Evolutionary conservation across 257 asterid species (phyloP), one percentile per base, ranked within the genome.

Genomic region (Petunia secreta): DNA sequence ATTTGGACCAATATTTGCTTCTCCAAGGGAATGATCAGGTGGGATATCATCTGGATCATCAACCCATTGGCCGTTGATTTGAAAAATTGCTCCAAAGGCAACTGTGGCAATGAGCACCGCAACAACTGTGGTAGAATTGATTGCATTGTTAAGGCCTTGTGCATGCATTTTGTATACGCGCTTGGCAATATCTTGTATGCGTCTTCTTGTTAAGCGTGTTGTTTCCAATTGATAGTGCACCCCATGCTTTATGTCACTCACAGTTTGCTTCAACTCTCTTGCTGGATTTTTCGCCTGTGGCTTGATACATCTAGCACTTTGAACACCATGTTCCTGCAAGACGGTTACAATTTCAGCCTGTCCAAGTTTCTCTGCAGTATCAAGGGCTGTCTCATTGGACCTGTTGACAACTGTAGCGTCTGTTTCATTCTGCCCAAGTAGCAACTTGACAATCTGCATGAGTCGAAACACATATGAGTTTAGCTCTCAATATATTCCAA

Each of bases 41-140:
- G 86, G 87, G 76, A 88, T 46, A 43, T 86, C 39, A 1, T 39
- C 2, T 0, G 87, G 83, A 11, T 85, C 87, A 48, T 86, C 89
- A 0, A 54, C 87, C 53, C 82, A 88, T 60, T 88, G 91, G 25
- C 91, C 91, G 2, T 88, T 89, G 44, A 88, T 88, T 0, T 85
- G 84, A 75, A 86, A 88, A 38, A 88, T 85, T 78, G 89, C 91
- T 16, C 87, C 91, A 76, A 88, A 88, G 2, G 91, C 88, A 3
- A 71, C 77, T 0, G 91, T 88, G 53, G 91, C 90, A 60, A 88
- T 88, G 39, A 88, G 91, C 5, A 88, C 91, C 5, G 91, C 91
- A 2, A 86, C 91, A n/a, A 88, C 90, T 0, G 91, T 88, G 10
- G 91, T 85, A 37, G 91, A 88, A 79, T 85, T 88, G 60, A 88